Evolutionary conservation across 768 basidiomycete species (phyloP), one percentile per base, ranked within the genome.

Genomic region (Phanerodontia chrysosporium): DNA sequence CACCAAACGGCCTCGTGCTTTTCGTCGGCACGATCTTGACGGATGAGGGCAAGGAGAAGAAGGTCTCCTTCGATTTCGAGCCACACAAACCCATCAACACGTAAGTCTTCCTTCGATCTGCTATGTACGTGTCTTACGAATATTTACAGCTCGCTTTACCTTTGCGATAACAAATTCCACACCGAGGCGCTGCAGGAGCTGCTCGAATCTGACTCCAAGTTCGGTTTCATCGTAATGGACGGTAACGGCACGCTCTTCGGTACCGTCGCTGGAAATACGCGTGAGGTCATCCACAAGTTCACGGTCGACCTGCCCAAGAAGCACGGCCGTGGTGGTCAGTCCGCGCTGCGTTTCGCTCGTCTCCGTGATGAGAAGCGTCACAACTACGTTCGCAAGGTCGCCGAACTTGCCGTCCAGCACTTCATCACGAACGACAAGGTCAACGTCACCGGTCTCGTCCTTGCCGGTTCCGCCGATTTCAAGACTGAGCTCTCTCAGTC

Each of bases 201-300:
- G 49, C 83, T 99, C 62, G 96, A 98, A 75, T 95, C 92, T 21
- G 97, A 99, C 73, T 90, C 92, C 64, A 91, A 92, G 69, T 99
- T 98, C 73, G 97, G 95, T 28, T 99, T 99, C 81, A 97, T 99
- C 73, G 93, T 98, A 70, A 98, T 98, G 96, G 96, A 97, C 69
- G 92, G 94, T 78, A 98, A 97, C 73, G 96, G 96, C 36, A 91
- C 94, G 5, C 87, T 99, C 35, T 98, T 98, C 67, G 97, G 97
- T 58, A 91, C 90, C 3, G 84, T 99, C 57, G 86, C 96, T 0
- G 97, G 97, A 49, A 98, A 98, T 75, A 96, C 97, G 21, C 93
- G 97, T 63, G 95, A 98, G 65, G 85, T 99, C 54, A 81, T 96
- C 58, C 97, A 99, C 79, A 98, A 98, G 75, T 98, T 98, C 78